Base-by-base conservation (phyloP, 2,329 filamentous ascomycete species). In the Thelonectria olida region DNA sequence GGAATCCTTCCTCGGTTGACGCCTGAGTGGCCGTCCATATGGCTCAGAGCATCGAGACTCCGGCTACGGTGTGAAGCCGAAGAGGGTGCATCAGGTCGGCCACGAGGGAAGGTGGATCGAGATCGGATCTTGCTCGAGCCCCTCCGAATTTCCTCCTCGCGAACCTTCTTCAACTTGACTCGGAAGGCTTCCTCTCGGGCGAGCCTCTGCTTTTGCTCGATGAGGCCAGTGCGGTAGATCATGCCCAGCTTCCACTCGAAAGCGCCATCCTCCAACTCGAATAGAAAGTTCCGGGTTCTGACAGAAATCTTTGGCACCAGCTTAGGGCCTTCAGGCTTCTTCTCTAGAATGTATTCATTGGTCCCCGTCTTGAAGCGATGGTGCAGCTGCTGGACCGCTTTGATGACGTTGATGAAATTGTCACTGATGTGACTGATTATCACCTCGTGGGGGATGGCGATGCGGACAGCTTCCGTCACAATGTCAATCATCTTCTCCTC, bases 191-290 rank as follows among this genome's bases (percentile, higher is more conserved):
- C 93, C 75, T 97, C 93, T 42, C 96, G 88, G 5, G 95, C 94
- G 55, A 97, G 81, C 19, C 96, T 87, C 76, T 98, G 96, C 74
- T 90, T 90, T 76, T 98, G 95, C 76, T 99, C 96, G 56, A 94
- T 82, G 19, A 95, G 84, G 1, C 96, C 96, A 45, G 92, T 88
- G 28, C 95, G 89, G 75, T 98, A 99, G 52, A 99, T 99, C 73
- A 93, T 89, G 15, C 94, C 93, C 9, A 99, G 82, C 74, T 97
- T 98, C 92, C 94, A 99, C 75, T 99, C 96, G 72, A 99, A 99
- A 0, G 92, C 90, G 50, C 96, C 95, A 74, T 99, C 96, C 78
- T 99, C 96, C 34, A 99, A 83, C 73, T 98, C 95, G 61, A 99
- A 95, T 2, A 97, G 80, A 22, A 99, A 83, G 5, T 91, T 92